Evolutionary conservation across 2,329 filamentous ascomycete genomes (phyloP), one percentile per base, ranked within the genome.

Genomic region (Dendryphion nanum): DNA sequence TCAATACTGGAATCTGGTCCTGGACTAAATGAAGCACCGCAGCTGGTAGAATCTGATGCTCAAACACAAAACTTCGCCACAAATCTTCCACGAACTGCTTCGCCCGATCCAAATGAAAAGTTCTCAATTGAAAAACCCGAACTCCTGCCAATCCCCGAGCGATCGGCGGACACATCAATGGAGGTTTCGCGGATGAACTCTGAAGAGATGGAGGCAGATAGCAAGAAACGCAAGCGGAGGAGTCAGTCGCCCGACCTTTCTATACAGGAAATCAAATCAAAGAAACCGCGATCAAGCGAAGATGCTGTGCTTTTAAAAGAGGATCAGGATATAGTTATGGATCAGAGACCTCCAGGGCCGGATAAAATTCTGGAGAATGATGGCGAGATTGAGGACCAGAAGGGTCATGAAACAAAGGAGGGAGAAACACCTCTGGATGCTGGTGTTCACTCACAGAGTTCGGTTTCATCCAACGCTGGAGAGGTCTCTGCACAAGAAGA

Each of bases 271-370:
- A 57, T 70, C 14, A 66, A 48, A 29, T 66, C 57, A 26, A 75
- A 75, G 54, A 73, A 69, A 48, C 46, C 67, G 6, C 67, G 67
- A 37, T 56, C 61, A 8, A 63, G 59, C 16, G 56, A 66, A n/a
- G 54, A 51, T 24, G 53, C 54, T 8, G 46, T 63, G 3, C 44
- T 59, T 41, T 24, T 63, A 15, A 50, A 57, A 30, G 57, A 41
- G 24, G 55, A 59, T 18, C 44, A 51, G 5, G 63, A 66, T 32
- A 41, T 51, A 5, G 53, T 55, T 5, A 63, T 63, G 53, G 55
- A 59, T 28, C 50, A 62, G 41, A 42, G 44, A 26, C 35, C 30
- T 30, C 48, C 53, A 6, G 54, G 57, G 5, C n/a, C n/a, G n/a
- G n/a, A n/a, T n/a, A n/a, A n/a, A n/a, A n/a, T n/a, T n/a, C n/a